These are phyloP conservation scores for Chimonanthus praecox DNA, from an alignment of 164 flowering plant genomes.

Conservation along the genomic window DNA sequence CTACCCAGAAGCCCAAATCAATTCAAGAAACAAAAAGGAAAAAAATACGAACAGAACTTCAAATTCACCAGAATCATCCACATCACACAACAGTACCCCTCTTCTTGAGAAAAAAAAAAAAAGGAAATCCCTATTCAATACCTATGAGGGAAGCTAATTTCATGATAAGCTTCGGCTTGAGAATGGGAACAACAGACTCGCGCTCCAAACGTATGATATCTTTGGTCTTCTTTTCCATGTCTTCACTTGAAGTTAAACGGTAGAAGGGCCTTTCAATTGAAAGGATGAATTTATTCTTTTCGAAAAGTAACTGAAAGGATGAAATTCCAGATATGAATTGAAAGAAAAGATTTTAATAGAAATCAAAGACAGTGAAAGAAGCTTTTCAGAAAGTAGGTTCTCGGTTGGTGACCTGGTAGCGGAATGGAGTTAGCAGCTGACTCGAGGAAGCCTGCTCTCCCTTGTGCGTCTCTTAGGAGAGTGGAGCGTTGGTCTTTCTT, in stretches of 20 bases:
- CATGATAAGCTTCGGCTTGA: conserved; percentile 77
- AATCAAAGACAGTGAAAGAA: too few species aligned
- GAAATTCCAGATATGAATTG: not conserved
- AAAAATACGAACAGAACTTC: not conserved
- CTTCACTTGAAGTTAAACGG: not conserved
- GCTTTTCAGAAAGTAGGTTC: too few species aligned
- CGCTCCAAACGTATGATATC: conserved; percentile 73
- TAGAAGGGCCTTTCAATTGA: not conserved
- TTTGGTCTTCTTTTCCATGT: conserved; percentile 26
- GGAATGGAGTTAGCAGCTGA: too few species aligned
- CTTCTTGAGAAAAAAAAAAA: not conserved
- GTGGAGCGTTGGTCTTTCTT: too few species aligned
- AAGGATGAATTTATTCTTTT: not conserved
- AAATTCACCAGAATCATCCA: not conserved
- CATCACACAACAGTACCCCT: not conserved
- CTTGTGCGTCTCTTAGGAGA: too few species aligned
- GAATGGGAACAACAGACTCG: conserved; percentile 69
- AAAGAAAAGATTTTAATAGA: too few species aligned
- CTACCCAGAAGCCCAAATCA: not conserved
- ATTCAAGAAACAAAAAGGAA: not conserved
- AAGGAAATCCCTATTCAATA: conserved; percentile 11
- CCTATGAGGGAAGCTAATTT: conserved; percentile 85
- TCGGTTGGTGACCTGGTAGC: too few species aligned
- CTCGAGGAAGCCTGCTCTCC: too few species aligned
- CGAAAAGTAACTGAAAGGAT: not conserved